Base-by-base conservation (phyloP, 305 asterid genomes). In the Fraxinus nigra region DNA sequence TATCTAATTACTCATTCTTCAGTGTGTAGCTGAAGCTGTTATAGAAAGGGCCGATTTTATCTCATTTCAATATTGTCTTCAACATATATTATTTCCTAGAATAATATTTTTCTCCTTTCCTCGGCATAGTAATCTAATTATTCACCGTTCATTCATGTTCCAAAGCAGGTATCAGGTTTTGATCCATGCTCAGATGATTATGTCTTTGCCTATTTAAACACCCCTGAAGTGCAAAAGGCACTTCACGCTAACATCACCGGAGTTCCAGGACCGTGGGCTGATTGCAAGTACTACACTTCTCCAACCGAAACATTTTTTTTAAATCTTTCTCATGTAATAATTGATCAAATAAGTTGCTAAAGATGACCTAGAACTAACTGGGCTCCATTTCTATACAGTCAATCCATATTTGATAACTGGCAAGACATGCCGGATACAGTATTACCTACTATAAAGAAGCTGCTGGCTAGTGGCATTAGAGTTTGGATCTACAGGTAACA, bases 401-500 rank as follows among this genome's bases (percentile, higher is more conserved):
- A 28, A 24, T 9, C 7, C n/a, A 34, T 84, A 26, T 0, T 4
- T 8, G 0, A 0, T 6, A 11, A 56, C 3, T 90, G 90, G 91
- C 43, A 82, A 8, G 90, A 88, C 28, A 0, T 11, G 11, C 92
- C 89, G 0, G 69, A 70, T 26, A 77, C 90, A 0, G 85, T 87
- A 0, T 82, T 91, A 59, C 88, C 91, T 22, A 35, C 80, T 22
- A 87, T 89, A 30, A 85, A 87, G 87, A 81, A 88, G 77, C 54
- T 91, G 82, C 85, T 85, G 87, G 81, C 75, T 24, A 87, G 72
- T 54, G 90, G 88, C 40, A 83, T 91, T 61, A 80, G 82, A n/a
- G 88, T 89, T 69, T 91, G 90, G 92, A 80, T 91, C 14, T 91
- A 89, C 67, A 89, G 91, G 94, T 83, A 79, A 46, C 26, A 16